A percentile compares a stretch with the other conserved stretches of the same genome.
Evolutionary conservation across 2,329 filamentous ascomycete species (phyloP).

Genomic region (Fusarium pseudonygamai): DNA sequence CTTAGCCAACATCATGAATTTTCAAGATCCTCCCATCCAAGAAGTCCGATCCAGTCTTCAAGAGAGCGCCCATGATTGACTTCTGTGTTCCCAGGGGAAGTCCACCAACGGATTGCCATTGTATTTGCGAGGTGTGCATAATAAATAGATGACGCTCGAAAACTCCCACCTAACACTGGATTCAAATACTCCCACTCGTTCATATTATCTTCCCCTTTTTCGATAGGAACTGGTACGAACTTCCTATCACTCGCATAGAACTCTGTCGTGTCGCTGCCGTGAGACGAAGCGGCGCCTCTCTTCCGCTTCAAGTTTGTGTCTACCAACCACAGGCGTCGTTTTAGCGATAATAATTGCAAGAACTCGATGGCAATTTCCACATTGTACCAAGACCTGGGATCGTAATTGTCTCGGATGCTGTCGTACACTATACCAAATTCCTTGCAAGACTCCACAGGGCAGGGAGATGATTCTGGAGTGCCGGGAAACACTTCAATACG

Average conservation of each 20-base stretch:
- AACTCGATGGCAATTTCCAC: background rate
- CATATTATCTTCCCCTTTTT: background rate
- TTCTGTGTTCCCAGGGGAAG: background rate
- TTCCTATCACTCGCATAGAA: background rate
- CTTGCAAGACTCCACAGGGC: background rate
- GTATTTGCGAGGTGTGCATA: background rate
- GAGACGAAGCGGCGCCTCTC: background rate
- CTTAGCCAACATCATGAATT: background rate
- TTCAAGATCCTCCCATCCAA: background rate
- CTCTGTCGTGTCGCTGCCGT: background rate
- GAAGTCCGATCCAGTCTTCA: background rate
- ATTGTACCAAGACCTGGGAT: background rate
- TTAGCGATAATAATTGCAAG: background rate
- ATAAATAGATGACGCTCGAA: background rate
- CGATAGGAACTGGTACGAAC: background rate
- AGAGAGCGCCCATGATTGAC: background rate
- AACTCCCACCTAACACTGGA: background rate
- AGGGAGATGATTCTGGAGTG: background rate
- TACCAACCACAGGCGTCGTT: background rate
- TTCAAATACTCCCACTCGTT: background rate
- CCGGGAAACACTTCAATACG: background rate
- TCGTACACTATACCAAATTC: background rate
- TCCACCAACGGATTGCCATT: no score
- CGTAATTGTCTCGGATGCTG: accelerated
- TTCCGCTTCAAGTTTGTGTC: background rate